phyloP scores from a whole-genome alignment of 2,329 filamentous ascomycete species.

The Rhynchosporium secalis region DNA sequence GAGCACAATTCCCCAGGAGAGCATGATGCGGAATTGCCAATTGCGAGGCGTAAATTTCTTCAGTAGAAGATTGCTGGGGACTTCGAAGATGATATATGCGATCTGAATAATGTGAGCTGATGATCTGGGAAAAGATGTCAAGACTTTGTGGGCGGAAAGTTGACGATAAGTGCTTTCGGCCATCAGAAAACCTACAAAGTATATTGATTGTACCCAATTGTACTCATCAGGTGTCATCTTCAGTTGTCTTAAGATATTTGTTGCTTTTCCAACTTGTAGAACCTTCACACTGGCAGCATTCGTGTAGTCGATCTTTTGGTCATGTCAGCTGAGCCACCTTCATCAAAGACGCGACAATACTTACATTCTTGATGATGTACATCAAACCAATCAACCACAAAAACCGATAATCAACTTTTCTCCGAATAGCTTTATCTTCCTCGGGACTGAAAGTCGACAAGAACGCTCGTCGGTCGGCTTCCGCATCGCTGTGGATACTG shows the following conservation, averaged over 20 bases:
- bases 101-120: slow-evolving; percentile 34
- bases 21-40: slow-evolving; percentile 43
- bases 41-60: slow-evolving; percentile 42
- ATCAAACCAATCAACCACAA: slow-evolving; percentile 44
- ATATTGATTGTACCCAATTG: slow-evolving; percentile 45
- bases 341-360: not conserved
- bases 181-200: slow-evolving; percentile 39
- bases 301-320: slow-evolving; percentile 41
- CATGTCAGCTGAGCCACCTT: not conserved
- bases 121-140: not conserved
- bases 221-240: slow-evolving; percentile 45
- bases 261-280: slow-evolving; percentile 43
- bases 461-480: slow-evolving; percentile 35
- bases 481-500: slow-evolving; percentile 23
- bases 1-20: slow-evolving; percentile 43
- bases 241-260: slow-evolving; percentile 44
- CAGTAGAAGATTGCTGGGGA: slow-evolving; percentile 43
- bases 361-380: slow-evolving; percentile 46
- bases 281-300: slow-evolving; percentile 47
- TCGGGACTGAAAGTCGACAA: slow-evolving; percentile 43
- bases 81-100: slow-evolving; percentile 45
- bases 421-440: slow-evolving; percentile 44
- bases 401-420: slow-evolving; percentile 45
- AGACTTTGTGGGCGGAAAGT: not conserved
- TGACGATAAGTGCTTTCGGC: not conserved